Evolutionary conservation across 768 basidiomycete genomes (phyloP).

Genomic region (Cystofilobasidium macerans): DNA sequence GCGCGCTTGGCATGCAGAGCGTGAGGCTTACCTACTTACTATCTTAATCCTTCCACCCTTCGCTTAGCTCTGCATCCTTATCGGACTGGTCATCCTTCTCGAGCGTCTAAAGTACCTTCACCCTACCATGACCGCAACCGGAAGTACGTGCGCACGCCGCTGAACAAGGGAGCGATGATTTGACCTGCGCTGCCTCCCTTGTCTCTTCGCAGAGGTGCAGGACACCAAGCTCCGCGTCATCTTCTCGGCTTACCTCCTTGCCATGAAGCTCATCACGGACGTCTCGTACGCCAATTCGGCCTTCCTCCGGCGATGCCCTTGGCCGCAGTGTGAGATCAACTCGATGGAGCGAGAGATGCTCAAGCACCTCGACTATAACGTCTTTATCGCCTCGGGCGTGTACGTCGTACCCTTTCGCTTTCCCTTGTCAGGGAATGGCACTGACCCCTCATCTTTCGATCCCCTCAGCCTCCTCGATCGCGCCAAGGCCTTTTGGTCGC

Average conservation of each 20-base stretch:
- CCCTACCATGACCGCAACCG: slow-evolving; percentile 1
- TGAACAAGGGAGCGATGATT: too few species aligned
- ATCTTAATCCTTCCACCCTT: too few species aligned
- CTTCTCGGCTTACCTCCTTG: slow-evolving; percentile 9
- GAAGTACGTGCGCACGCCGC: background rate
- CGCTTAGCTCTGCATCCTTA: slow-evolving; percentile 8
- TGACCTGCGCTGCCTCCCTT: too few species aligned
- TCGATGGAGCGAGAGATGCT: slow-evolving; percentile 20
- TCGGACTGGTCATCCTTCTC: slow-evolving; percentile 5
- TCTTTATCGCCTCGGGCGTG: slow-evolving; percentile 30
- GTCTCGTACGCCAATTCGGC: slow-evolving; percentile 13
- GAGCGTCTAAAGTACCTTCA: slow-evolving; percentile 4
- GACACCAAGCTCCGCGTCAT: slow-evolving; percentile 16
- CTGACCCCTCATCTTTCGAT: background rate
- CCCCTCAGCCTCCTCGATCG: slow-evolving; percentile 11
- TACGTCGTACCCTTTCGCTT: slow-evolving; percentile 22
- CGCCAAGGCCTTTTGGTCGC: background rate
- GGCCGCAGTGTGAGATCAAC: slow-evolving; percentile 10
- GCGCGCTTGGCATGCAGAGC: background rate
- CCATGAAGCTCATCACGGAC: slow-evolving; percentile 9
- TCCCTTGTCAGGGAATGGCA: background rate
- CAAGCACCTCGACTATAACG: background rate
- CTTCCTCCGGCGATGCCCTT: slow-evolving; percentile 1
- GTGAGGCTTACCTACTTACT: too few species aligned
- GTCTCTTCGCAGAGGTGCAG: background rate